These are phyloP conservation scores for Candida sanyaensis DNA, from an alignment of 1,139 yeast species.

Conservation along the genomic window DNA sequence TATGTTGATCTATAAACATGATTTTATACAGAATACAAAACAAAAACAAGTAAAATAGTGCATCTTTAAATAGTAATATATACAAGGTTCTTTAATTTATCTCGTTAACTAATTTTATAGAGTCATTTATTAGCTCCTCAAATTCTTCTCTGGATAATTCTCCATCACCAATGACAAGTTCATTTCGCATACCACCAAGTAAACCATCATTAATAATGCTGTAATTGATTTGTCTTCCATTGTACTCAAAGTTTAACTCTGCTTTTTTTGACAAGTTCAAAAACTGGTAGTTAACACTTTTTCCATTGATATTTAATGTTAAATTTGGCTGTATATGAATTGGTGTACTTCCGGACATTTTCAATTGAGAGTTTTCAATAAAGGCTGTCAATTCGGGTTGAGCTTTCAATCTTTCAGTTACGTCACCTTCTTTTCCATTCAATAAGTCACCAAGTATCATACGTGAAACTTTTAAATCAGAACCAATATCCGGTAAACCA, in stretches of 20 bases:
- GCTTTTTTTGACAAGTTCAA: slow-evolving; percentile 43
- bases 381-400: slow-evolving; percentile 54
- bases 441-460: slow-evolving; percentile 40
- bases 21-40: neutral
- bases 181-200: slow-evolving; percentile 53
- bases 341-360: slow-evolving; percentile 38
- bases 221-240: slow-evolving; percentile 40
- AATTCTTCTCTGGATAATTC: slow-evolving; percentile 29
- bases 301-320: slow-evolving; percentile 37
- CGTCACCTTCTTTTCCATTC: neutral
- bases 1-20: neutral
- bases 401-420: slow-evolving; percentile 20
- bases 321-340: slow-evolving; percentile 40
- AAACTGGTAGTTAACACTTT: slow-evolving; percentile 42
- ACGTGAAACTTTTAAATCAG: slow-evolving; percentile 50
- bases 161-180: slow-evolving; percentile 36
- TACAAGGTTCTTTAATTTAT: neutral
- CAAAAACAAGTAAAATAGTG: neutral
- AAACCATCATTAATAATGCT: slow-evolving; percentile 58
- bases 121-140: slow-evolving; percentile 29
- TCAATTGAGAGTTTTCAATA: slow-evolving; percentile 37
- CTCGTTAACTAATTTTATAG: slow-evolving; percentile 23
- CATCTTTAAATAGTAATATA: neutral
- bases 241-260: slow-evolving; percentile 43
- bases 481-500: slow-evolving; percentile 36